Evolutionary conservation across 1,284 basidiomycete species (phyloP), one percentile per base, ranked within the genome.

Genomic region (Apiotrichum siamense): DNA sequence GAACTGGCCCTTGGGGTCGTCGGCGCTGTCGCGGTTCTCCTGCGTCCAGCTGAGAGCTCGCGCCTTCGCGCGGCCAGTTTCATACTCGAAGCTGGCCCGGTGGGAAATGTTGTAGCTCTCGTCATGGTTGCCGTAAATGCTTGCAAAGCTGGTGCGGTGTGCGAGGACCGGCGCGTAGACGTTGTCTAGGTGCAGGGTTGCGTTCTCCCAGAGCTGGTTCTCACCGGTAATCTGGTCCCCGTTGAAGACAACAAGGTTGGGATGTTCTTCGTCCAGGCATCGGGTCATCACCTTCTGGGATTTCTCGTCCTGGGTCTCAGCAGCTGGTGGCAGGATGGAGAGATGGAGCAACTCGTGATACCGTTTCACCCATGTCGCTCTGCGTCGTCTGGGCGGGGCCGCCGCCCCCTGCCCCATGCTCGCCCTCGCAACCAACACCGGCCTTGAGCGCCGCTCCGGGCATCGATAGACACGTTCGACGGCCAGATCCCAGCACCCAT

Each of bases 191-290:
- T 50, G 50, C 2, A 15, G 45, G 2, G 58, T 57, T 6, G 49
- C 50, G 50, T 62, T 62, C 23, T 57, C 47, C 43, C 42, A 50
- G 29, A 62, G 50, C 26, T 53, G 45, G 47, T 62, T 62, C 52
- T 62, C 60, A 32, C 59, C 58, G 10, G 60, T 60, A 25, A 60
- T 55, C 48, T 58, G 48, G 45, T 62, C 60, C 15, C 60, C 60
- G 47, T 52, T 49, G 47, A 54, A 62, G 24, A 62, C 55, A 29
- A 54, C 53, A 33, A 58, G 50, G 43, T 59, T 23, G 7, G 60
- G 60, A n/a, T 35, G 13, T 44, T 62, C 58, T 46, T 56, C 52
- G 21, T 51, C 44, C n/a, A 62, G 44, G 13, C 48, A 37, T 18
- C 38, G 32, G 18, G 39, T 25, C 44, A 58, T 56, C 5, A 62